Base-by-base conservation (phyloP, 768 basidiomycete genomes). In the Trametes cingulata region DNA sequence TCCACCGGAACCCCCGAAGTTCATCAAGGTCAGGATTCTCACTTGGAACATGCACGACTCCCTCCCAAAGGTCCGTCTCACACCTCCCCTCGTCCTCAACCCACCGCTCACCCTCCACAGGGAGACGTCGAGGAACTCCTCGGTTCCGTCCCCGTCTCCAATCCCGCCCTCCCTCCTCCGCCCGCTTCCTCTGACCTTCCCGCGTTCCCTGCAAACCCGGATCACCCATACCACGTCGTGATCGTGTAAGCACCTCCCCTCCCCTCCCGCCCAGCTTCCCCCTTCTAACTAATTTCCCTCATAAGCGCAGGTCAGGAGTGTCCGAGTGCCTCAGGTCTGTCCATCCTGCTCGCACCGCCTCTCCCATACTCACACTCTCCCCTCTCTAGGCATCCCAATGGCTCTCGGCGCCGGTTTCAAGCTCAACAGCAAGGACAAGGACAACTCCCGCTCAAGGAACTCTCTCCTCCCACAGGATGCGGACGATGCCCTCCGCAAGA, bases 21-120 rank as follows among this genome's bases (percentile, higher is more conserved):
- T 79, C 68, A 75, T 91, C 45, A 92, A 91, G 68, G 74, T 90
- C 39, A 76, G 85, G 42, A 82, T 91, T 47, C 52, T 91, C 35
- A 88, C 87, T 37, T 93, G 90, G 90, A 93, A 92, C 64, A 93
- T 93, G 90, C 87, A 92, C 63, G 89, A 91, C 63, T 86, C 86
- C 0, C 68, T 91, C 6, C 90, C 90, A 29, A 91, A 89, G 81
- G 89, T 85, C 27, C 15, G 69, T 61, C 17, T 19, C n/a, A 6
- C 41, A 20, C 54, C 36, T 15, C 12, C 22, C 27, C 9, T 27
- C 36, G 24, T 6, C 13, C 22, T n/a, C 29, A 14, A n/a, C 39
- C 15, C n/a, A n/a, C 47, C 40, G 37, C 54, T 56, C 61, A 61
- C 61, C 58, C 22, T 20, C 39, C n/a, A 17, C 55, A 91, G 89